These are phyloP conservation scores for Botrytis sinoallii DNA, from an alignment of 2,329 filamentous ascomycete species.

Conservation along the genomic window DNA sequence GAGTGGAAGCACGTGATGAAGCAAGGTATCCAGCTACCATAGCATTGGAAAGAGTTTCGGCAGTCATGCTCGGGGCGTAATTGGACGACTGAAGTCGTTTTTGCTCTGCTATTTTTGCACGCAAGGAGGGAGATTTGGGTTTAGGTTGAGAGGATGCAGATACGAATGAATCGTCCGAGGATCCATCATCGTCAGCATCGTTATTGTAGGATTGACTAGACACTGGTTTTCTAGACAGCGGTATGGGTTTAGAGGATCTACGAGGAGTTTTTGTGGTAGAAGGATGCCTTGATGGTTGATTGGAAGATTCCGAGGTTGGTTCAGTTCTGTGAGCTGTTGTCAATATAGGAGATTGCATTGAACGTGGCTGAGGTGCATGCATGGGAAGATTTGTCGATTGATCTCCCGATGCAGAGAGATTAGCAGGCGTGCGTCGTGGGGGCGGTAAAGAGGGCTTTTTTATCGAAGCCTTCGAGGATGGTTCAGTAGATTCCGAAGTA, in stretches of 20 bases:
- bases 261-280: constrained; percentile 5
- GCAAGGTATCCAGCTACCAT: constrained; percentile 74
- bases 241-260: not conserved
- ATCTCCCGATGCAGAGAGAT: not conserved
- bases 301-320: not conserved
- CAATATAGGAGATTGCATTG: not conserved
- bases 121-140: constrained; percentile 26
- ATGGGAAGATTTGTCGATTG: not conserved
- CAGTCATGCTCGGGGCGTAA: constrained; percentile 43
- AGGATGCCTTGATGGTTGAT: not conserved
- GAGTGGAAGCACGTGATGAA: constrained; percentile 51
- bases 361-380: not conserved
- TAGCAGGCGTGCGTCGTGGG: not conserved
- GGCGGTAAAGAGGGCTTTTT: not conserved
- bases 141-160: constrained; percentile 32
- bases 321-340: not conserved
- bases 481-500: not conserved
- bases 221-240: constrained; percentile 15
- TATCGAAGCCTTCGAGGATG: not conserved
- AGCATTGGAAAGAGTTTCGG: constrained; percentile 67
- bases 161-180: constrained; percentile 38
- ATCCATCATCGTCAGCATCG: constrained; percentile 26
- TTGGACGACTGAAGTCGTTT: constrained; percentile 25
- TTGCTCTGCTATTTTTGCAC: constrained; percentile 31
- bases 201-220: constrained; percentile 12